Percentiles rank a stretch among this genome's conserved stretches.
phyloP scores from a whole-genome alignment of 768 basidiomycete species.

The Rhodotorula diobovata region DNA sequence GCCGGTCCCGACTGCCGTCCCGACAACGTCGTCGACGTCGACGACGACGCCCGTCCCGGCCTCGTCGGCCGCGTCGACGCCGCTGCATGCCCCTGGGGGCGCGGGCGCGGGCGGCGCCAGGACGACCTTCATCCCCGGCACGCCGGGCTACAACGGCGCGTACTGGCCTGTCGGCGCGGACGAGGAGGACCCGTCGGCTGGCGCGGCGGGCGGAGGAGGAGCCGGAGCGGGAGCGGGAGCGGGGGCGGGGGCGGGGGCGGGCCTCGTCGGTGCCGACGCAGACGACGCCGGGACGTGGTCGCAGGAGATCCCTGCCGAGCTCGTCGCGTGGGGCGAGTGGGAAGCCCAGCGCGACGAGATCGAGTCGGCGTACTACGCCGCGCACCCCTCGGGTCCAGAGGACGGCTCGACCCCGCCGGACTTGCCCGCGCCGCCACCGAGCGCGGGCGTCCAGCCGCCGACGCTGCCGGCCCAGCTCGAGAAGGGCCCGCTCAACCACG shows the following conservation, averaged over 20 bases:
- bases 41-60: neutral
- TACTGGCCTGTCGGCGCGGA: neutral
- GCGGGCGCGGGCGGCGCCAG: too few species aligned
- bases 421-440: slow-evolving; percentile 21
- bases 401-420: slow-evolving; percentile 20
- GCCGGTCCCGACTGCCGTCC: neutral
- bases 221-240: neutral
- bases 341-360: slow-evolving; percentile 60
- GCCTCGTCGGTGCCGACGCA: too few species aligned
- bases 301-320: slow-evolving; percentile 66
- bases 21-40: too few species aligned
- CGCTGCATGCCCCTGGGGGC: too few species aligned
- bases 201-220: neutral
- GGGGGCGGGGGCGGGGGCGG: slow-evolving; percentile 1
- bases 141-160: neutral
- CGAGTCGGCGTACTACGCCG: slow-evolving; percentile 24
- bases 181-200: slow-evolving; percentile 1
- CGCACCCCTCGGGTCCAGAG: slow-evolving; percentile 11
- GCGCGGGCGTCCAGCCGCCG: slow-evolving; percentile 60
- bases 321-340: slow-evolving; percentile 75
- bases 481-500: slow-evolving; percentile 78
- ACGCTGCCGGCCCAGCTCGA: slow-evolving; percentile 83
- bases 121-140: too few species aligned
- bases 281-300: slow-evolving; percentile 62
- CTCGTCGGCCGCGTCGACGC: neutral